A percentile compares a stretch with the other conserved stretches of the same genome.
Conservation (phyloP, 495 filamentous ascomycete genomes). For the Neurospora pannonica region DNA sequence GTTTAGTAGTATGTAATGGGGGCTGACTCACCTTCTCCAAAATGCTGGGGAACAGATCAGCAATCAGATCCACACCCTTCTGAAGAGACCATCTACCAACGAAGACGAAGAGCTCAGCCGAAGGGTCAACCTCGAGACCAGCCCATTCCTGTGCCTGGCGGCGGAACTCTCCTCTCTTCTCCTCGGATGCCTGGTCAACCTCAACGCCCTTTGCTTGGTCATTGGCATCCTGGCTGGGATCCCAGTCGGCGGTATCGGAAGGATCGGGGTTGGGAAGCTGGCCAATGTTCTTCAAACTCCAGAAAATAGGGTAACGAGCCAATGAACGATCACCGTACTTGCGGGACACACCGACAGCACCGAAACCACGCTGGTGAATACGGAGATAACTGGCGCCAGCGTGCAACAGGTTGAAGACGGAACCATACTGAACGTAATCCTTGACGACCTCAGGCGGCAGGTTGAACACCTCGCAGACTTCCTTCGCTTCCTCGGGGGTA, state of each 20-base stretch:
- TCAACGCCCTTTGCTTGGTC: slow-evolving; percentile 42
- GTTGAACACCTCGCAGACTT: slow-evolving; percentile 67
- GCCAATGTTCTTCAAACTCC: slow-evolving; percentile 62
- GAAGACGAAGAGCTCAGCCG: slow-evolving; percentile 68
- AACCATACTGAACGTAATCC: slow-evolving; percentile 59
- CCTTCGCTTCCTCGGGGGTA: slow-evolving; percentile 53
- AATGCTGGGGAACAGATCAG: slow-evolving; percentile 64
- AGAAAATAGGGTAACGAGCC: slow-evolving; percentile 70
- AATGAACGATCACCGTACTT: slow-evolving; percentile 70
- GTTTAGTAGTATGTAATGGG: not conserved
- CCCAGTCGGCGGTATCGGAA: slow-evolving; percentile 62
- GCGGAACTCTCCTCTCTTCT: slow-evolving; percentile 45
- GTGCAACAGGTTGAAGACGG: slow-evolving; percentile 65
- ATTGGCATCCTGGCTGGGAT: slow-evolving; percentile 31
- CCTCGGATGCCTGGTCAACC: slow-evolving; percentile 51
- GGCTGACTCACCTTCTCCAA: slow-evolving; percentile 39
- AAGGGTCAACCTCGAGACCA: slow-evolving; percentile 52
- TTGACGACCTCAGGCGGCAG: slow-evolving; percentile 38
- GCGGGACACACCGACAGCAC: slow-evolving; percentile 63
- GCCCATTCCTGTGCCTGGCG: slow-evolving; percentile 73
- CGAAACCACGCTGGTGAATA: slow-evolving; percentile 65
- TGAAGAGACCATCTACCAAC: slow-evolving; percentile 74
- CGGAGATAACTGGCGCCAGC: slow-evolving; percentile 66
- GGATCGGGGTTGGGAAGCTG: slow-evolving; percentile 69
- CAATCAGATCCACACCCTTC: slow-evolving; percentile 70